Conservation (phyloP, 345 rosid species). For the Cochlearia excelsa region DNA sequence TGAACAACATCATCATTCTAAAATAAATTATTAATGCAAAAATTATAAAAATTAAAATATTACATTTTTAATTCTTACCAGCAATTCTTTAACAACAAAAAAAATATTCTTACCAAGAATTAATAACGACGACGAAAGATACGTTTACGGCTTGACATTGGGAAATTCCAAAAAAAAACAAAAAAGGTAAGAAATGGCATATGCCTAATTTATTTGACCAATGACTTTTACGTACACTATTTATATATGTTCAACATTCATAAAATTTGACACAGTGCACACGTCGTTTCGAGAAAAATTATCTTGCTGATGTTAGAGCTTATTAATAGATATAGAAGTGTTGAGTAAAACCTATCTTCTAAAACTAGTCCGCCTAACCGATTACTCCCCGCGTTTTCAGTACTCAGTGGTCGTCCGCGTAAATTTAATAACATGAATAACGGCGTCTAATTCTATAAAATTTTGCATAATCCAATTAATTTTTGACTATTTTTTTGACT, state of each 20-base stretch:
- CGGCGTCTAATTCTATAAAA: no score
- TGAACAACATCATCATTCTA: constrained; percentile 24
- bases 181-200: constrained; percentile 16
- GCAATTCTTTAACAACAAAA: neutral
- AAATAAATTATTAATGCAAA: constrained; percentile 4
- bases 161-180: neutral
- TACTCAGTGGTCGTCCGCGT: no score
- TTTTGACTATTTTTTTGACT: no score
- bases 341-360: neutral
- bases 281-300: constrained; percentile 14
- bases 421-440: no score
- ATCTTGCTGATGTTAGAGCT: neutral
- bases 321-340: neutral
- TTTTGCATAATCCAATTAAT: no score
- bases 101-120: constrained; percentile 6
- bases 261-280: constrained; percentile 26
- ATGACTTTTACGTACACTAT: constrained; percentile 17
- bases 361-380: no score
- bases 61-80: constrained; percentile 19
- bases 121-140: constrained; percentile 28
- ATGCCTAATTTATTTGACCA: constrained; percentile 36
- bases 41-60: constrained; percentile 6
- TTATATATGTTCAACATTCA: constrained; percentile 24
- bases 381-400: no score
- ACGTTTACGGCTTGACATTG: constrained; percentile 31